phyloP scores from a whole-genome alignment of 306 rosid species.

The Dalbergia oliveri region DNA sequence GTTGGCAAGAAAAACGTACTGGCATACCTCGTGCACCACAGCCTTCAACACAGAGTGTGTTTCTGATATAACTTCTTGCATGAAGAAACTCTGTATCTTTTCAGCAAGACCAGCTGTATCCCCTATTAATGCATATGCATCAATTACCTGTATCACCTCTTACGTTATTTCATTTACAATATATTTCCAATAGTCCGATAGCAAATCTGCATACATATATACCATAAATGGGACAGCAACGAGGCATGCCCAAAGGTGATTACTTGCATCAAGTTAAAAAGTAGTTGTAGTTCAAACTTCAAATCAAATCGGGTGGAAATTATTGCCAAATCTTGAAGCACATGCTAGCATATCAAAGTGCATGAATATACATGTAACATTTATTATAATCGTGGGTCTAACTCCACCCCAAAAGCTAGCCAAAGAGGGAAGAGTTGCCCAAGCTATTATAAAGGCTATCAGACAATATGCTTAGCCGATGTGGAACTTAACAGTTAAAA shows the following conservation, averaged over 20 bases:
- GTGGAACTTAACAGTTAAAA: too few species aligned
- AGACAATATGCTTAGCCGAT: too few species aligned
- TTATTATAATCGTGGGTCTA: too few species aligned
- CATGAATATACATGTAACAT: conserved; percentile 21
- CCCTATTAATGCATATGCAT: conserved; percentile 97
- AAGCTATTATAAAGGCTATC: too few species aligned
- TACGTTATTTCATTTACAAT: conserved; percentile 36
- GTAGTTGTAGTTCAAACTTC: conserved; percentile 13
- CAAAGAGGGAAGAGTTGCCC: too few species aligned
- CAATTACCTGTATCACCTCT: conserved; percentile 79
- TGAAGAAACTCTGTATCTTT: conserved; percentile 98
- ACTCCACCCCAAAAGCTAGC: too few species aligned
- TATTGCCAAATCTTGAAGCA: conserved; percentile 20
- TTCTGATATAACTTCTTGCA: conserved; percentile 99
- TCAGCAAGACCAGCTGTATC: conserved; percentile 96
- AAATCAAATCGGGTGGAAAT: conserved; percentile 16
- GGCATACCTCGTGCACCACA: conserved; percentile 79
- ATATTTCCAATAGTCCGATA: conserved; percentile 37
- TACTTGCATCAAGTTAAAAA: conserved; percentile 25
- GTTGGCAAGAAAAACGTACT: conserved; percentile 22
- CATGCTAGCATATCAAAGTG: neutral
- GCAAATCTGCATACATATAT: conserved; percentile 2
- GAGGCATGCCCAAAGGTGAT: conserved; percentile 15
- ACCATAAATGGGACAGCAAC: conserved; percentile 3
- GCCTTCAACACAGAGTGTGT: conserved; percentile 82